Evolutionary conservation across 2,329 filamentous ascomycete genomes (phyloP), one percentile per base, ranked within the genome.

Genomic region (Blastomyces gilchristii): DNA sequence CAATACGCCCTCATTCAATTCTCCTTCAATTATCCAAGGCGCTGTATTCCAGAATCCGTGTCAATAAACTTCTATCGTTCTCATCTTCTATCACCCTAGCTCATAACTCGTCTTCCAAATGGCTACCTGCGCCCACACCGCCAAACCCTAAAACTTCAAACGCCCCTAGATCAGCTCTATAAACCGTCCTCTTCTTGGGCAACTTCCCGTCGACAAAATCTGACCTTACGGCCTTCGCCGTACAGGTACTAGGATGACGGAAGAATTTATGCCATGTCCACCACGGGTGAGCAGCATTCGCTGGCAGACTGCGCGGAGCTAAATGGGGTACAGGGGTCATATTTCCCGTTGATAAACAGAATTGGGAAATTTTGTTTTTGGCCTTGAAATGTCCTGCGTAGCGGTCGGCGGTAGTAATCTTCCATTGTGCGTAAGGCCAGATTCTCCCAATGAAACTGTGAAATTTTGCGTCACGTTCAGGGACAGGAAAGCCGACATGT

Each of bases 191-290:
- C 2, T 66, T 63, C 37, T 69, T 60, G 1, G 75, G 76, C 31
- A 61, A 61, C 2, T 68, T 72, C 3, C 74, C 74, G 53, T 76
- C 69, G 3, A 58, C 59, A 67, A 75, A 78, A 62, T 77, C 78
- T 11, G 66, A 67, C 34, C 66, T 63, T 2, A 73, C 69, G 5
- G 67, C 65, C 47, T 66, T 63, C 7, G 69, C 62, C 3, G 69
- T 71, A 65, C 76, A 78, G 12, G 3, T 70, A 65, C 62, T 65
- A 7, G 72, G 43, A 2, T 59, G 57, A 47, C 34, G 18, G 39
- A 31, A 49, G 68, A 71, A 58, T 62, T 61, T 62, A 70, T 61
- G 11, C 12, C 68, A 60, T 69, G 67, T 25, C 67, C 68, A n/a
- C 66, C 63, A 47, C 71, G 66, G 31, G 66, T 63, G 9, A 72